These are phyloP conservation scores for Vaccinium myrtillus DNA, from an alignment of 148 eudicot species.

Conservation along the genomic window DNA sequence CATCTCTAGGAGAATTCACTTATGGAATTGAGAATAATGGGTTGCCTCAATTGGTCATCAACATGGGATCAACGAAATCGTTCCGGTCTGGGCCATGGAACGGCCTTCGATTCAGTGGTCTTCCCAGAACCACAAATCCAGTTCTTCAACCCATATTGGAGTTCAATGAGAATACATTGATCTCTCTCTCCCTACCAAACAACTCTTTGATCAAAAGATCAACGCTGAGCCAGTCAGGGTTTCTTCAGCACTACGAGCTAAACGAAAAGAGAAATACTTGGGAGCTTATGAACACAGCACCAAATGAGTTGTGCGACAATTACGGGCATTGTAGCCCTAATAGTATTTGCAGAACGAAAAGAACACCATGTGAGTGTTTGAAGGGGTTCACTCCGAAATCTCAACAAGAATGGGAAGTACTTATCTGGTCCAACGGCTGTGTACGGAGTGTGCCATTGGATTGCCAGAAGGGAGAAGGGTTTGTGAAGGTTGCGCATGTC, in stretches of 20 bases:
- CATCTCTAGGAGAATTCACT: background rate
- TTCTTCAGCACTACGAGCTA: background rate
- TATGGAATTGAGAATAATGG: background rate
- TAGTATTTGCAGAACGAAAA: slow-evolving; percentile 19
- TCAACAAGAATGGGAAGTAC: slow-evolving; percentile 16
- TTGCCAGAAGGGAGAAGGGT: slow-evolving; percentile 12
- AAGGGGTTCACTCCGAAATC: slow-evolving; percentile 21
- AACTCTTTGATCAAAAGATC: background rate
- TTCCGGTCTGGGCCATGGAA: slow-evolving; percentile 27
- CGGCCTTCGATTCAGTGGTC: slow-evolving; percentile 17
- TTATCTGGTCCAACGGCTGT: slow-evolving; percentile 26
- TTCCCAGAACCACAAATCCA: background rate
- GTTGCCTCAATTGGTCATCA: slow-evolving; percentile 11
- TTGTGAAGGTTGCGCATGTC: background rate
- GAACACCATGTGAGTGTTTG: slow-evolving; percentile 23
- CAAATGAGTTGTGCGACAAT: slow-evolving; percentile 18
- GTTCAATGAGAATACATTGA: background rate
- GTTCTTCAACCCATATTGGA: background rate
- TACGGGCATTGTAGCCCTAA: slow-evolving; percentile 19
- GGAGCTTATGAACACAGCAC: slow-evolving; percentile 13
- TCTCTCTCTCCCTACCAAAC: background rate
- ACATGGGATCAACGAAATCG: slow-evolving; percentile 7
- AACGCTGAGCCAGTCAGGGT: background rate
- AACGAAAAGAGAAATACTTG: slow-evolving; percentile 3
- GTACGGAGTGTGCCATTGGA: slow-evolving; percentile 5